A percentile compares a stretch with the other conserved stretches of the same genome.
Conservation (phyloP, 352 stramenopile species). For the Phytopythium litorale region DNA sequence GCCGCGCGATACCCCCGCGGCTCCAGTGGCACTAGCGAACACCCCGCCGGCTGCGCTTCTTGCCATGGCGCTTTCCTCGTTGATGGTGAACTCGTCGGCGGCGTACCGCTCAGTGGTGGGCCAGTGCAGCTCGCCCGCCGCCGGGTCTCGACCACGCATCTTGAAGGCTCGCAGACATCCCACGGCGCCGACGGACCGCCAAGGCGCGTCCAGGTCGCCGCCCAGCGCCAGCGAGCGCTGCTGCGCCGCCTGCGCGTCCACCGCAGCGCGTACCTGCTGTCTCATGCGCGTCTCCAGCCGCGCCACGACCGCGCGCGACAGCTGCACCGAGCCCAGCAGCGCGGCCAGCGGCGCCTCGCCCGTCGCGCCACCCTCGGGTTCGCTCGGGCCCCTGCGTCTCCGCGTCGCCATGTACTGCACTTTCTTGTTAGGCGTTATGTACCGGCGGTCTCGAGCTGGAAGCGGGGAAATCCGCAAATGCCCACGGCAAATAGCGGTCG, state of each 20-base stretch:
- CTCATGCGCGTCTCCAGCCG: conserved; percentile 37
- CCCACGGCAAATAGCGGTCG: neutral
- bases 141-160: conserved; percentile 21
- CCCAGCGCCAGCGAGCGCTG: conserved; percentile 9
- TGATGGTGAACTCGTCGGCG: neutral
- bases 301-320: conserved; percentile 18
- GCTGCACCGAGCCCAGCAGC: conserved; percentile 24
- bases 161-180: conserved; percentile 45
- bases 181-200: conserved; percentile 30
- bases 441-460: neutral
- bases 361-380: conserved; percentile 8
- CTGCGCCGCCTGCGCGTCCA: conserved; percentile 25
- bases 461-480: neutral
- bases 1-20: conserved; percentile 1
- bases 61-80: neutral
- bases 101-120: conserved; percentile 9
- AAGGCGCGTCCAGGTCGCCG: conserved; percentile 30
- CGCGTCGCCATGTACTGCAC: neutral
- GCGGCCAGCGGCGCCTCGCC: conserved; percentile 8
- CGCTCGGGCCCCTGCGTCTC: neutral
- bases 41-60: neutral
- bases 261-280: conserved; percentile 38
- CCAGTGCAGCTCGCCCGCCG: conserved; percentile 19
- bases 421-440: neutral
- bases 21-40: conserved; percentile 12